These are phyloP conservation scores for Mycena amicta DNA, from an alignment of 768 basidiomycete species.

Conservation along the genomic window DNA sequence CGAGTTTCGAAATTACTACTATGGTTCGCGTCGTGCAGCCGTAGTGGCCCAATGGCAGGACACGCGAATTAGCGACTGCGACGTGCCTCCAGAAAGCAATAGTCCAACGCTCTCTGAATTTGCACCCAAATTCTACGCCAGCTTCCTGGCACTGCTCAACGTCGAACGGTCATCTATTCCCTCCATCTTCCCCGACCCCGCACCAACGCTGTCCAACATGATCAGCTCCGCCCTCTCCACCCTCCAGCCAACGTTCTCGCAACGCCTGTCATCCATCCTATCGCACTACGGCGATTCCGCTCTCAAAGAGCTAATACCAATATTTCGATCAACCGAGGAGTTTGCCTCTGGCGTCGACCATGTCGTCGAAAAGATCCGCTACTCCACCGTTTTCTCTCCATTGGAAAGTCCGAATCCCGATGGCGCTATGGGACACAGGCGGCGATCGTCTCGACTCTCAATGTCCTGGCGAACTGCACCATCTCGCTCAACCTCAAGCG, in stretches of 20 bases:
- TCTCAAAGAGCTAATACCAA: conserved; percentile 69
- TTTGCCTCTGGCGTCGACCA: conserved; percentile 76
- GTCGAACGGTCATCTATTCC: conserved; percentile 75
- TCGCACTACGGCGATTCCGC: conserved; percentile 63
- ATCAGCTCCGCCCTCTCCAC: conserved; percentile 80
- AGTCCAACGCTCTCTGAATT: conserved; percentile 61
- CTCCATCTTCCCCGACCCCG: conserved; percentile 86
- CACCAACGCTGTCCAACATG: conserved; percentile 74
- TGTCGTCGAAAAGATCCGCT: conserved; percentile 73
- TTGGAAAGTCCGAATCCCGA: conserved; percentile 25
- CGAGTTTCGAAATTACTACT: conserved; percentile 95
- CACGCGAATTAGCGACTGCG: conserved; percentile 55
- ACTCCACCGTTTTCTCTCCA: conserved; percentile 33
- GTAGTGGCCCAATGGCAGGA: conserved; percentile 74
- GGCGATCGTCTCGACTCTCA: conserved; percentile 65
- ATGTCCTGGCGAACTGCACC: conserved; percentile 59
- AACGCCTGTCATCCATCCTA: conserved; percentile 74
- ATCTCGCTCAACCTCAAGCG: conserved; percentile 32
- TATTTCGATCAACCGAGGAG: conserved; percentile 78
- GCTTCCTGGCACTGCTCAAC: conserved; percentile 65
- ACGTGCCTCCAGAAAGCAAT: conserved; percentile 28
- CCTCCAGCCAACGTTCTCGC: conserved; percentile 79
- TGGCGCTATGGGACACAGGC: conserved; percentile 37
- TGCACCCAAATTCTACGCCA: conserved; percentile 73
- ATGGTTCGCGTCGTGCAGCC: conserved; percentile 72